Base-by-base conservation (phyloP, 2,329 filamentous ascomycete genomes). In the Aspergillus chevalieri region DNA sequence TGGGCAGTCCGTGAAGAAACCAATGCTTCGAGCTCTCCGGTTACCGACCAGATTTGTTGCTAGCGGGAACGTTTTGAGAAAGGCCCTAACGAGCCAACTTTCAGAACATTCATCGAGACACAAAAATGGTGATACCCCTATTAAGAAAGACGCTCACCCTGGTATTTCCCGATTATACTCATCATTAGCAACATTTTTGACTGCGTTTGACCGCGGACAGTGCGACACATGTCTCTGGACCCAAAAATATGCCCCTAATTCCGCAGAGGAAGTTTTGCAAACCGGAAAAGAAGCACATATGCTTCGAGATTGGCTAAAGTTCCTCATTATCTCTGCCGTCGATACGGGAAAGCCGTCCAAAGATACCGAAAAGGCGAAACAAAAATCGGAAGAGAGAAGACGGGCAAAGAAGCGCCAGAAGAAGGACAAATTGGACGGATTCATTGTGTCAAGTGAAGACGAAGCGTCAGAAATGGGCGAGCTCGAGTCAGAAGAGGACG, bases 241-340 rank as follows among this genome's bases (percentile, higher is more conserved):
- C 2, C 85, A 92, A 38, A 96, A 97, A 62, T 95, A 97, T 69
- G 82, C 87, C 0, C 93, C 93, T 0, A 70, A 67, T 22, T 74
- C 71, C 33, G 83, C 89, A 2, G 74, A 74, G 3, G 83, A 92
- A 50, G 84, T 97, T 1, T 74, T 98, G 9, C 91, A 96, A 61
- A 66, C 74, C 14, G 85, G 86, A 2, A 79, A 75, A 42, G 89
- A 96, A 65, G 82, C 83, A 1, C 62, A 75, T 1, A 72, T 92
- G 7, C 71, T 98, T 21, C 84, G 83, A 50, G 82, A 92, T 52
- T 98, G 93, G 93, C 74, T 98, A 6, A 77, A 81, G 50, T 82
- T 79, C 30, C 76, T 95, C 43, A 86, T 83, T 51, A 84, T 98
- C 0, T 81, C 86, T 53, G 79, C 88, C 4, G 86, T 96, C 0